Evolutionary conservation across 1,139 yeast genomes (phyloP), one percentile per base, ranked within the genome.

Genomic region (Diutina mesorugosa): DNA sequence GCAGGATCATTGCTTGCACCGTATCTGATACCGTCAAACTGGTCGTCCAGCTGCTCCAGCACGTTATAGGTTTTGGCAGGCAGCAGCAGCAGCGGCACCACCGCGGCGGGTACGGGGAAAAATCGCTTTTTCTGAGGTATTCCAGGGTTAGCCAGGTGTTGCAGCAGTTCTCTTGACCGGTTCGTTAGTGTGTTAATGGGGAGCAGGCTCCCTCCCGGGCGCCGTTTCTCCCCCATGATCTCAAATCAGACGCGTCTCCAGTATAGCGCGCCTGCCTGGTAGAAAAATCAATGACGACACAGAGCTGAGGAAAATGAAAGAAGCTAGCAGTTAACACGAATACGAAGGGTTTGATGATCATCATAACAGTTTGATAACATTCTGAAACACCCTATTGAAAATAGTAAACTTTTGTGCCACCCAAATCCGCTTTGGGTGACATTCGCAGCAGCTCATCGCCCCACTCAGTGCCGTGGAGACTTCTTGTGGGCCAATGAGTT

Each of bases 201-300:
- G 12, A 28, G 35, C 16, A 14, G 51, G 35, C 38, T 28, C 16
- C 38, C 51, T 29, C 38, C 38, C 18, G 51, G 51, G 12, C 51
- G 51, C 38, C 51, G 51, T 47, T 47, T 47, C 35, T 47, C 51
- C 50, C 50, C 50, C 51, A 47, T 47, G 30, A 14, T 47, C 30
- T 18, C 14, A 21, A 6, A 12, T 14, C 14, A 47, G 50, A 47
- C 51, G 51, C 51, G 51, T 47, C 18, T 14, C 51, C 6, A n/a
- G 10, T 12, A n/a, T 9, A 35, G 41, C 41, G 41, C 41, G 41
- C 41, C 41, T 35, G 41, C n/a, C 38, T 35, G 14, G 14, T 12
- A n/a, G 41, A 35, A 35, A 35, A 35, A 35, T n/a, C 41, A 12
- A 9, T 35, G 14, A n/a, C 14, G 35, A 32, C 35, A 32, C 10